Conservation (phyloP, 1,284 basidiomycete species). For the Neotropicomus parvogracilis region DNA sequence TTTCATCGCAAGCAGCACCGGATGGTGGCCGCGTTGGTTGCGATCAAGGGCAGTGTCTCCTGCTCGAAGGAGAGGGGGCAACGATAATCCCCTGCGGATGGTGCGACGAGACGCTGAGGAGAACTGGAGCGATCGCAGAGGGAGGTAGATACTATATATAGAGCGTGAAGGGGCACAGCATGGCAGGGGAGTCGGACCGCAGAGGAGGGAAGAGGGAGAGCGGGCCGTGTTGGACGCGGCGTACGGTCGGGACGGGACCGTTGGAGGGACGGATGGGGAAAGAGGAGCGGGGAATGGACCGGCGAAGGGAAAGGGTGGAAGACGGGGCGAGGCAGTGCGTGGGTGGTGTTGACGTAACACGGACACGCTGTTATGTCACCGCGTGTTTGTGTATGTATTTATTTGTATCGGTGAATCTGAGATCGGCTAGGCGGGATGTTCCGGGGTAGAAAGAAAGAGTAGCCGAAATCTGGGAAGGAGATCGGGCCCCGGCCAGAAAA, state of each 20-base stretch:
- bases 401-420: constrained; percentile 24
- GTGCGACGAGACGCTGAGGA: constrained; percentile 7
- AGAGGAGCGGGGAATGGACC: constrained; percentile 1
- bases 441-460: constrained; percentile 36
- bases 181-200: neutral
- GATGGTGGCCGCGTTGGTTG: constrained; percentile 8
- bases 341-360: constrained; percentile 33
- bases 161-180: constrained; percentile 15
- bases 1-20: constrained; percentile 16
- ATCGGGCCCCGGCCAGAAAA: constrained; percentile 22
- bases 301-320: constrained; percentile 8
- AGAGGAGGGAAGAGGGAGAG: too few species aligned
- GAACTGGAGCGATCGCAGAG: too few species aligned
- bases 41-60: constrained; percentile 23
- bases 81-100: neutral
- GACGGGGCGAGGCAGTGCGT: constrained; percentile 30
- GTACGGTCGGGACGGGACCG: constrained; percentile 20
- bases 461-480: constrained; percentile 38
- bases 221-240: neutral
- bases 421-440: constrained; percentile 33
- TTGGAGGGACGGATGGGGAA: constrained; percentile 6
- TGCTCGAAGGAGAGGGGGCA: too few species aligned
- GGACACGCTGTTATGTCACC: constrained; percentile 34
- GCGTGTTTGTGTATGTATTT: constrained; percentile 22
- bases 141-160: constrained; percentile 20